phyloP scores from a whole-genome alignment of 1,284 basidiomycete species.

The Rhodotorula glutinis region DNA sequence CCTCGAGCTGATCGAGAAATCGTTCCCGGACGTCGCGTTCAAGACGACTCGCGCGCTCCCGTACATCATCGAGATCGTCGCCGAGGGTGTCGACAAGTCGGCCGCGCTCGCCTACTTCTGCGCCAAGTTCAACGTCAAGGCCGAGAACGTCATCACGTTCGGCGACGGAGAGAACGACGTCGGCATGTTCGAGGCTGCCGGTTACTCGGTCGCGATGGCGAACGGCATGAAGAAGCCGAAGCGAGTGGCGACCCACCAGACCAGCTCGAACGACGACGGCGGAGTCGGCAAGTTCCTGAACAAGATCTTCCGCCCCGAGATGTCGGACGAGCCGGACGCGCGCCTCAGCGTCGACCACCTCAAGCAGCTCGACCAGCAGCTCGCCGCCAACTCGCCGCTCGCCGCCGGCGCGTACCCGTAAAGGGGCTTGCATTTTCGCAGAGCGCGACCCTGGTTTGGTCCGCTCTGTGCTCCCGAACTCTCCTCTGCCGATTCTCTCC shows the following conservation, averaged over 20 bases:
- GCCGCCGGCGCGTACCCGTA: conserved; percentile 29
- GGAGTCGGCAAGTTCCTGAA: conserved; percentile 40
- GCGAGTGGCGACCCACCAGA: conserved; percentile 25
- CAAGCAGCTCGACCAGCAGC: conserved; percentile 31
- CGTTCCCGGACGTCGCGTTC: conserved; percentile 38
- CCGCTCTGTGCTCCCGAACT: not conserved
- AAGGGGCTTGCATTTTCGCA: not conserved
- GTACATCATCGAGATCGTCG: conserved; percentile 42
- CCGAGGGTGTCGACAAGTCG: conserved; percentile 42
- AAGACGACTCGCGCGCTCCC: conserved; percentile 42
- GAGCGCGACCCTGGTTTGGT: not conserved
- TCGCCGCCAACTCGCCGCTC: conserved; percentile 22
- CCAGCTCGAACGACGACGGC: conserved; percentile 23
- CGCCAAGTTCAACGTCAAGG: conserved; percentile 35
- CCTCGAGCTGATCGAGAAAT: conserved; percentile 35
- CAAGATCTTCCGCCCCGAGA: conserved; percentile 35
- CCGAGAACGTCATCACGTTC: conserved; percentile 40
- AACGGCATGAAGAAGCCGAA: conserved; percentile 41
- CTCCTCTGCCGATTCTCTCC: not conserved
- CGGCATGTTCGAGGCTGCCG: conserved; percentile 39
- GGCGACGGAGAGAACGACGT: conserved; percentile 41
- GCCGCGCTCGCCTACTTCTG: conserved; percentile 41
- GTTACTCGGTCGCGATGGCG: conserved; percentile 37
- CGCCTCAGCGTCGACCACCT: conserved; percentile 27
- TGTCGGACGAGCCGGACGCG: conserved; percentile 14